phyloP scores from a whole-genome alignment of 2,329 filamentous ascomycete species.

The Colletotrichum agaves region DNA sequence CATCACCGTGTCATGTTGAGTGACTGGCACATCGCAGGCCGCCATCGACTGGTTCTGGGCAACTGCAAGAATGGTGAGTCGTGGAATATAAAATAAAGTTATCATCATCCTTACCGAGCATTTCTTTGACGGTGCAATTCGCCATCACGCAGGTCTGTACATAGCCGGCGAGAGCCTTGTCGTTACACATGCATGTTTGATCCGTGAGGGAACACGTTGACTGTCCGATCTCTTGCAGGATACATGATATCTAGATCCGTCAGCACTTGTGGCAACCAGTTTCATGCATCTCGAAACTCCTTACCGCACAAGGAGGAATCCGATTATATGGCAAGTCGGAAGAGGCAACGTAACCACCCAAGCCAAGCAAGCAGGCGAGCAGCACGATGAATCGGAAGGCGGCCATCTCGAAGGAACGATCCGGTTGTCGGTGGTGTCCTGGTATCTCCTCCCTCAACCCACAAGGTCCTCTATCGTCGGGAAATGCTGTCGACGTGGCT shows the following conservation, averaged over 20 bases:
- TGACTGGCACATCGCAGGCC: conserved; percentile 20
- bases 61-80: background rate
- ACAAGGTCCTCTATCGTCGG: background rate
- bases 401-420: conserved; percentile 5
- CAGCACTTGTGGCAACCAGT: background rate
- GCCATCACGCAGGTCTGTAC: conserved; percentile 25
- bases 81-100: background rate
- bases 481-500: background rate
- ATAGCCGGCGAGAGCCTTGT: conserved; percentile 6
- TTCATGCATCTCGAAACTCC: background rate
- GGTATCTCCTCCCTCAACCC: background rate
- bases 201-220: conserved; percentile 16
- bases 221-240: conserved; percentile 26
- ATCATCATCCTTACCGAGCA: conserved; percentile 17
- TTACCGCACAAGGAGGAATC: conserved; percentile 28
- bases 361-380: conserved; percentile 19
- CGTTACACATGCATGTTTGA: conserved; percentile 31
- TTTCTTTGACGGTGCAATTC: conserved; percentile 29
- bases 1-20: background rate
- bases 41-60: conserved; percentile 9
- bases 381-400: conserved; percentile 13
- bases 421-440: background rate
- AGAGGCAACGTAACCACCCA: background rate
- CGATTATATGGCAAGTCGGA: background rate
- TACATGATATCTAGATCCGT: conserved; percentile 14